Base-by-base conservation (phyloP, 2,329 filamentous ascomycete genomes). In the Fusarium sp. region DNA sequence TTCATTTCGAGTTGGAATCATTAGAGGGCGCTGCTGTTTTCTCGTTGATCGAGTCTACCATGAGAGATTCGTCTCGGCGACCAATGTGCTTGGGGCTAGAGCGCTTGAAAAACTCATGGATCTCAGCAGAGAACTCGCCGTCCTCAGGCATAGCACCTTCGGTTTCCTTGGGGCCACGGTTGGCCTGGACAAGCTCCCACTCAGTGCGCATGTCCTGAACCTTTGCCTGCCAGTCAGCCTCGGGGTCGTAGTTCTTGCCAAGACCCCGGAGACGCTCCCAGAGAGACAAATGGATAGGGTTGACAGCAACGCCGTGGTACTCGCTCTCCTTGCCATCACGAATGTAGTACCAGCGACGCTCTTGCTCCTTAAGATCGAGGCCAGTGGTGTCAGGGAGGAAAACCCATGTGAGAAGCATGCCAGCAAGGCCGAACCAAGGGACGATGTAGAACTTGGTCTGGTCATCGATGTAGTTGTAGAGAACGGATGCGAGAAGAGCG, bases 341-440 rank as follows among this genome's bases (percentile, higher is more conserved):
- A 79, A 98, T 93, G 82, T 91, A 98, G 60, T 86, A 83, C 94
- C 95, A 98, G 76, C 95, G 91, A 70, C 95, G 92, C 83, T 98
- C 95, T 83, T 98, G 94, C 82, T 98, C 95, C 86, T 97, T 97
- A 69, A 98, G 90, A 79, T 98, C 95, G 41, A 98, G 91, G 60
- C 95, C 95, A 12, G 94, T 98, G 75, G 95, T 98, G 79, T 98
- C 95, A n/a, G 95, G 95, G 32, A 98, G 90, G 87, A 94, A 98
- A 75, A 97, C 72, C 72, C 84, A 90, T 45, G 94, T 98, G 64
- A 98, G 81, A 29, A 98, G 73, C 83, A 96, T 93, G 74, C 95
- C 95, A 18, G 85, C 90, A 18, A 98, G 90, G 78, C 95, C 95
- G 80, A 97, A 98, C 95, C 95, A 98, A 22, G 95, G 94, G 2